Conservation (phyloP, 768 basidiomycete genomes). For the Phlegmacium glaucopus region DNA sequence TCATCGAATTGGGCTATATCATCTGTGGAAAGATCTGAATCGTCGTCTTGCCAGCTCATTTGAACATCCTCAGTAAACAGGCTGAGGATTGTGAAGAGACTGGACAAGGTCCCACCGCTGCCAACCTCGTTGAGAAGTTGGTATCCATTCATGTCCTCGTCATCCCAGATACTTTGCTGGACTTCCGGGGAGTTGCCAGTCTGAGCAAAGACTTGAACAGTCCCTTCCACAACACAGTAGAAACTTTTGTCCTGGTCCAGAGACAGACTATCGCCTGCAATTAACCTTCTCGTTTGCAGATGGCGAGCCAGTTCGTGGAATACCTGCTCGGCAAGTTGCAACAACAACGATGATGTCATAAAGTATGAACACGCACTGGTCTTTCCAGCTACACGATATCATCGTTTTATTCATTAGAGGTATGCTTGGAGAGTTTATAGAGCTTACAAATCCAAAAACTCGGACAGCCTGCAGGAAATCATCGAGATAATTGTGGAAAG, state of each 20-base stretch:
- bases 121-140: conserved; percentile 96
- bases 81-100: conserved; percentile 93
- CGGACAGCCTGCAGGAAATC: conserved; percentile 96
- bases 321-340: conserved; percentile 44
- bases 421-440: not conserved
- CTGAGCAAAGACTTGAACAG: conserved; percentile 87
- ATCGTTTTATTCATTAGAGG: conserved; percentile 2
- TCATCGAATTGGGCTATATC: conserved; percentile 22
- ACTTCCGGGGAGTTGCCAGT: conserved; percentile 50
- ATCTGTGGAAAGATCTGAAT: conserved; percentile 26
- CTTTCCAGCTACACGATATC: conserved; percentile 62
- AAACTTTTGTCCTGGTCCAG: conserved; percentile 92
- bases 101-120: conserved; percentile 92
- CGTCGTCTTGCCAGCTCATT: conserved; percentile 85
- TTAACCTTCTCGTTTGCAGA: conserved; percentile 90
- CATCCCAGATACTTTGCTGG: conserved; percentile 64
- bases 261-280: conserved; percentile 92
- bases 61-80: conserved; percentile 95
- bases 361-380: conserved; percentile 55
- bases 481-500: conserved; percentile 95
- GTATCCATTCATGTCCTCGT: conserved; percentile 91
- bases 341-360: not conserved
- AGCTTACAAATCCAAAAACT: conserved; percentile 88
- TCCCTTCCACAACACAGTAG: conserved; percentile 98
- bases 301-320: conserved; percentile 98